phyloP scores from a whole-genome alignment of 805 yeast genomes.

The Pichia eremophila region DNA sequence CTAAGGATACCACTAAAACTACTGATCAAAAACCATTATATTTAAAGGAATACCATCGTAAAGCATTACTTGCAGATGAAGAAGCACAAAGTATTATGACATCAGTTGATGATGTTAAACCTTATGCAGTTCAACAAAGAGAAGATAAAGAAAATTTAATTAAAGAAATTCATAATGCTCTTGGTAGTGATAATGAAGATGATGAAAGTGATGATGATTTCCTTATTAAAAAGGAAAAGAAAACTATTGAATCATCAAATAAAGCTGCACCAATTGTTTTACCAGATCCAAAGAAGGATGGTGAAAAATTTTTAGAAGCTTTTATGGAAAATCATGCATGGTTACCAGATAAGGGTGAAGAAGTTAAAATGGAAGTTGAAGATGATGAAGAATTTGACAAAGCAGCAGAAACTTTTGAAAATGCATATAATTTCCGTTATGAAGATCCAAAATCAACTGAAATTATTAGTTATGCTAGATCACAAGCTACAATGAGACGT shows the following conservation, averaged over 20 bases:
- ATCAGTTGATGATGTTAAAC: conserved; percentile 45
- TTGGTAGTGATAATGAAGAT: conserved; percentile 37
- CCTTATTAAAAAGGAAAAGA: conserved; percentile 48
- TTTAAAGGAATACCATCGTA: conserved; percentile 87
- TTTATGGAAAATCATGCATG: conserved; percentile 77
- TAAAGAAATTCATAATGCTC: conserved; percentile 66
- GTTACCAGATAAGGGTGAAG: conserved; percentile 68
- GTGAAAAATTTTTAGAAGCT: conserved; percentile 58
- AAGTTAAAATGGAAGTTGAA: conserved; percentile 33
- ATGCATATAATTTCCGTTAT: conserved; percentile 87
- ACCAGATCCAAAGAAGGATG: conserved; percentile 62
- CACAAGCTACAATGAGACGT: conserved; percentile 84
- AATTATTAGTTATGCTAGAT: conserved; percentile 90
- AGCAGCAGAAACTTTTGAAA: conserved; percentile 84
- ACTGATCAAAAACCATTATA: conserved; percentile 55
- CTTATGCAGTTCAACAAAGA: conserved; percentile 65
- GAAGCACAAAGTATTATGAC: conserved; percentile 46
- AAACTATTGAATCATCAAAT: conserved; percentile 16
- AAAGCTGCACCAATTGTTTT: conserved; percentile 28
- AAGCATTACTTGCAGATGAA: conserved; percentile 63
- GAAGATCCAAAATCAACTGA: conserved; percentile 90
- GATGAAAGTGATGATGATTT: conserved; percentile 36
- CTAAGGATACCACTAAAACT: conserved; percentile 22
- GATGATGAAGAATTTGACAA: conserved; percentile 86
- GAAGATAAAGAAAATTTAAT: conserved; percentile 70